phyloP scores from a whole-genome alignment of 2,329 filamentous ascomycete species.

The Torrubiella hemipterigena region DNA sequence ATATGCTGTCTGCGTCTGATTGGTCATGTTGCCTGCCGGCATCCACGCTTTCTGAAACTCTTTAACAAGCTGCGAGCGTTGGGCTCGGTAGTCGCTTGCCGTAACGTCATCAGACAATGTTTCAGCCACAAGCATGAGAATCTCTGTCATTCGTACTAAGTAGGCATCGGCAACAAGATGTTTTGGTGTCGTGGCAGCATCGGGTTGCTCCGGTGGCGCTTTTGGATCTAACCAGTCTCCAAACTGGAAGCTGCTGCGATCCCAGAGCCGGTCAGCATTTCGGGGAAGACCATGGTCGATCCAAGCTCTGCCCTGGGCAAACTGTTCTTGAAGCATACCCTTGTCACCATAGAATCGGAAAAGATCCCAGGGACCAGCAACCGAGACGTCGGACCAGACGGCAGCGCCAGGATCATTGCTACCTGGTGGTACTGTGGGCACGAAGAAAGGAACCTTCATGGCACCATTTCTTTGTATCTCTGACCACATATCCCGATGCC shows the following conservation, averaged over 20 bases:
- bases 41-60: conserved; percentile 21
- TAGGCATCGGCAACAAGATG: conserved; percentile 34
- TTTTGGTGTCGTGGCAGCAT: conserved; percentile 24
- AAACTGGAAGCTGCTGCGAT: conserved; percentile 21
- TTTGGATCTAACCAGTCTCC: conserved; percentile 38
- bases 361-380: conserved; percentile 25
- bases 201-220: conserved; percentile 26
- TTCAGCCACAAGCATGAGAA: conserved; percentile 21
- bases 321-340: conserved; percentile 23
- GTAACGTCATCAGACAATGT: conserved; percentile 17
- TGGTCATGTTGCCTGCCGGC: conserved; percentile 15
- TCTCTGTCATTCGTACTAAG: conserved; percentile 27
- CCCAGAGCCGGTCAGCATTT: conserved; percentile 26
- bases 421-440: conserved; percentile 15
- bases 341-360: conserved; percentile 26
- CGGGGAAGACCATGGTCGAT: conserved; percentile 21
- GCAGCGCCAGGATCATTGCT: conserved; percentile 7
- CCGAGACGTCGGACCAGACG: conserved; percentile 7
- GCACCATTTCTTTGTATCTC: conserved; percentile 14
- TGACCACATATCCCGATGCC: conserved; percentile 33
- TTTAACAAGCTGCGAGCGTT: conserved; percentile 10
- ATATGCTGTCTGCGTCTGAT: conserved; percentile 28
- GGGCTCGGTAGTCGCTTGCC: conserved; percentile 10
- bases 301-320: conserved; percentile 26
- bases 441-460: conserved; percentile 15